phyloP scores from a whole-genome alignment of 169 alveolate species.

The Cryptosporidium bovis region DNA sequence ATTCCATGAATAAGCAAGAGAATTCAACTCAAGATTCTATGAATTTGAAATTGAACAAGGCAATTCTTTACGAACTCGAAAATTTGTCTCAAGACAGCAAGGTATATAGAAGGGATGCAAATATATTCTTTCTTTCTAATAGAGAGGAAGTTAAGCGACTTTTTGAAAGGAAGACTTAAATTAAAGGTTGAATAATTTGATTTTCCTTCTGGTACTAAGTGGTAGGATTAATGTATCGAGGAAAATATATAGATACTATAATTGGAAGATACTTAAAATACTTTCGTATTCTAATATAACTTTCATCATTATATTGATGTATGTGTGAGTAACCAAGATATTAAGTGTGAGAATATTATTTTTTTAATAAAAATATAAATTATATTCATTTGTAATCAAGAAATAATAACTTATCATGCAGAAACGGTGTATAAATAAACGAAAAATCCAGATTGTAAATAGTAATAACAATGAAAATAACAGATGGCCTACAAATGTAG shows the following conservation, averaged over 20 bases:
- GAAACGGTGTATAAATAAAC: slow-evolving; percentile 1
- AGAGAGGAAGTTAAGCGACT: slow-evolving; percentile 58
- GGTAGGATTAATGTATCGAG: background rate
- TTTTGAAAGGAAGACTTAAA: background rate
- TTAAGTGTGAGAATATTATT: background rate
- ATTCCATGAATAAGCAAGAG: slow-evolving; percentile 32
- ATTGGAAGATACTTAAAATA: background rate
- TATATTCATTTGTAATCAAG: no score
- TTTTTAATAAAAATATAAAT: no score
- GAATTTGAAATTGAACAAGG: slow-evolving; percentile 14
- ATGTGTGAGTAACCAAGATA: background rate
- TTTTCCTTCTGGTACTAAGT: background rate
- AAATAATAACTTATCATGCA: background rate
- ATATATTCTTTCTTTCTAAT: slow-evolving; percentile 53
- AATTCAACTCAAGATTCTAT: background rate
- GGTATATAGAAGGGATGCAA: slow-evolving; percentile 62
- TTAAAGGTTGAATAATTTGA: no score
- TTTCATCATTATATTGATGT: background rate
- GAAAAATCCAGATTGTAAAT: background rate
- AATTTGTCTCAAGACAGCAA: slow-evolving; percentile 57
- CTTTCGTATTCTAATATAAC: background rate
- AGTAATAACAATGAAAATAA: background rate
- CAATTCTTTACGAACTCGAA: slow-evolving; percentile 48
- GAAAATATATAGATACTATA: no score
- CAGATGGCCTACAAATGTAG: slow-evolving; percentile 35